These are phyloP conservation scores for Neurospora crassa DNA, from an alignment of 2,329 filamentous ascomycete species.

Conservation along the genomic window DNA sequence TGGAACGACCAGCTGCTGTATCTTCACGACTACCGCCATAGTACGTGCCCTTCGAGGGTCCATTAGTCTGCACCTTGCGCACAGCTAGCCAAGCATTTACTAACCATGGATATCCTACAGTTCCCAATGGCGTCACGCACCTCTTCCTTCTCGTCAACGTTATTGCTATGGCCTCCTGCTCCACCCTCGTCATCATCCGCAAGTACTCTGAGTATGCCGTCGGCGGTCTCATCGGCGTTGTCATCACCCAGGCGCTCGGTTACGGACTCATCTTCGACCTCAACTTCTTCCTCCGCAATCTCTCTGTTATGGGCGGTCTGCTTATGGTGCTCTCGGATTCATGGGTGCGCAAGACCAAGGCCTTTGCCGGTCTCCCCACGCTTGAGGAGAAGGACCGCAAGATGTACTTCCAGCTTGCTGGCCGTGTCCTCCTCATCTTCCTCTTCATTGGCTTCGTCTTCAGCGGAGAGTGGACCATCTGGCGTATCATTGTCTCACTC, in stretches of 20 bases:
- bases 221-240: conserved; percentile 78
- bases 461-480: conserved; percentile 84
- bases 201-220: conserved; percentile 93
- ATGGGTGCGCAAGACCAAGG: conserved; percentile 96
- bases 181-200: conserved; percentile 77
- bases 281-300: conserved; percentile 99
- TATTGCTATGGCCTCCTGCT: conserved; percentile 75
- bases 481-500: conserved; percentile 74
- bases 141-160: conserved; percentile 88
- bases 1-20: conserved; percentile 93
- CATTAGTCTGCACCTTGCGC: neutral
- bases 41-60: conserved; percentile 46
- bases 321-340: conserved; percentile 98
- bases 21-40: conserved; percentile 83
- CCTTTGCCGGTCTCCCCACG: conserved; percentile 85
- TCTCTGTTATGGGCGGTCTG: conserved; percentile 92
- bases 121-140: conserved; percentile 81
- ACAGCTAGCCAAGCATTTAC: neutral
- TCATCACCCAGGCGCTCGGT: conserved; percentile 86
- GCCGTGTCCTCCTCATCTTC: conserved; percentile 92
- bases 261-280: conserved; percentile 98
- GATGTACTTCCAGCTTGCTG: conserved; percentile 99
- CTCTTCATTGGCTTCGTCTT: conserved; percentile 96
- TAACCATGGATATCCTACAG: conserved; percentile 35
- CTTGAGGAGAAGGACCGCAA: conserved; percentile 99